phyloP scores from a whole-genome alignment of 805 yeast species.

The Candida multigemmis region DNA sequence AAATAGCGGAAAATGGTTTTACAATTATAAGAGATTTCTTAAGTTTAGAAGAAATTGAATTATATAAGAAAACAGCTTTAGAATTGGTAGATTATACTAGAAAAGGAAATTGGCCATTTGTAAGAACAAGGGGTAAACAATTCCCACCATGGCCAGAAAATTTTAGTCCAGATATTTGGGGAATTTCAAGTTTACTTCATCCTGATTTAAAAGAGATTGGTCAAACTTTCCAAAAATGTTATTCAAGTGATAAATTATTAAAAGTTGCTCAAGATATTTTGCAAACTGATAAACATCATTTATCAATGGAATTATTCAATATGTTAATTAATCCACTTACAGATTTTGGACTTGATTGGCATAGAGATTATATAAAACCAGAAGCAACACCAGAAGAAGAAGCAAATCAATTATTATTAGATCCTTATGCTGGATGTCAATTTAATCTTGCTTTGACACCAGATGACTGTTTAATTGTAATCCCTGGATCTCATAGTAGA shows the following conservation, averaged over 20 bases:
- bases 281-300: slow-evolving; percentile 21
- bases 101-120: slow-evolving; percentile 39
- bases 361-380: slow-evolving; percentile 41
- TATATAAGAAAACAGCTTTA: slow-evolving; percentile 27
- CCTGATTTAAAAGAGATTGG: slow-evolving; percentile 33
- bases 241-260: slow-evolving; percentile 29
- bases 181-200: slow-evolving; percentile 37
- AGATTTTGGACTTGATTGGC: slow-evolving; percentile 47
- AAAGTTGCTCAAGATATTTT: slow-evolving; percentile 33
- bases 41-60: slow-evolving; percentile 27
- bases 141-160: slow-evolving; percentile 51
- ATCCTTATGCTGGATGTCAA: slow-evolving; percentile 41
- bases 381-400: slow-evolving; percentile 38
- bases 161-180: slow-evolving; percentile 46
- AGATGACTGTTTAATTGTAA: slow-evolving; percentile 38
- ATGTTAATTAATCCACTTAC: slow-evolving; percentile 45
- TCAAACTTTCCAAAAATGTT: slow-evolving; percentile 29
- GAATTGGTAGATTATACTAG: slow-evolving; percentile 31
- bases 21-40: slow-evolving; percentile 32
- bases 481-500: slow-evolving; percentile 40
- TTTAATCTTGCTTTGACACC: slow-evolving; percentile 40
- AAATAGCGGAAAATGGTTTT: slow-evolving; percentile 26
- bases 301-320: slow-evolving; percentile 41
- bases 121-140: slow-evolving; percentile 43
- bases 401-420: slow-evolving; percentile 22